Evolutionary conservation across 768 basidiomycete genomes (phyloP), one percentile per base, ranked within the genome.

Genomic region (Tricholoma hemisulphureum): DNA sequence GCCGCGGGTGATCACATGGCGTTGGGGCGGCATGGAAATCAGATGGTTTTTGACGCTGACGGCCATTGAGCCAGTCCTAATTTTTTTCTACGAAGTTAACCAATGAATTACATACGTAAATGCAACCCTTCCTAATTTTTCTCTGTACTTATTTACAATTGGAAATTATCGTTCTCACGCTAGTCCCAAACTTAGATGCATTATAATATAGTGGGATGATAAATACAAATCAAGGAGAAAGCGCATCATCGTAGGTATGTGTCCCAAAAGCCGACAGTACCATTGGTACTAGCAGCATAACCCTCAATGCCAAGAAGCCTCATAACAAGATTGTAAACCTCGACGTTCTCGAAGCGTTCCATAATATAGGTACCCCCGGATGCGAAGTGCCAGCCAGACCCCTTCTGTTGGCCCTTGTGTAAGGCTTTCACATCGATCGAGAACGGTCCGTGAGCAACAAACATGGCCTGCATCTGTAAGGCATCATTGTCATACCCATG

Each of bases 401-500:
- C 37, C 24, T 41, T 54, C 16, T 26, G 39, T 28, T 41, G 37
- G 20, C 39, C 31, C 23, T 80, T 75, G 62, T 85, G 80, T 45
- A 80, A 69, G 6, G 79, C 73, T 70, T 93, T 94, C 53, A 85
- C 79, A 41, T 83, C 80, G 10, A 83, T 72, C 13, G 89, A 85
- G 70, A 94, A 95, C 0, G 95, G 95, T 1, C 95, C 95, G 67
- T 94, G 92, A 9, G 92, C 93, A 57, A 96, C 87, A 70, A 96
- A 95, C 68, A 93, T 87, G 2, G 93, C 93, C 51, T 86, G 84
- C 95, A 96, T 96, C 6, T 87, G 77, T 11, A 76, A 65, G 39
- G 86, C 84, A 16, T 80, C 70, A 62, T 94, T 95, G 69, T 95
- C 93, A 67, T 95, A 97, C 6, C 95, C 95, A 64, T 97, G 95